Evolutionary conservation across 2,329 filamentous ascomycete genomes (phyloP), one percentile per base, ranked within the genome.

Genomic region (Phaeosphaeriaceae sp.): DNA sequence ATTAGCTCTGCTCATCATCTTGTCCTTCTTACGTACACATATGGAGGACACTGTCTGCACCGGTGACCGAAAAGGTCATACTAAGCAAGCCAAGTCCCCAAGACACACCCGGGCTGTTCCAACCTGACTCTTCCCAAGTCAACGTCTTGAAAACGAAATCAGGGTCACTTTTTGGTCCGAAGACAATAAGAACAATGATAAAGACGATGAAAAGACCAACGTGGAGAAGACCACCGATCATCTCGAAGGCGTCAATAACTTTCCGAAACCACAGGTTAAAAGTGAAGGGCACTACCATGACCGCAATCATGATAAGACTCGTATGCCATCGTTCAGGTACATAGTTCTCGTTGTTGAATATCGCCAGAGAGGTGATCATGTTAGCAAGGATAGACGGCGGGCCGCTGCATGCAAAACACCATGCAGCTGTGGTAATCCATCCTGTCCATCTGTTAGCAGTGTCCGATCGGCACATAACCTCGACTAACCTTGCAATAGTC

Each of bases 161-260:
- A 0, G 79, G 67, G 7, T 70, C 68, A 25, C 72, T 75, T 22
- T 76, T 74, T 1, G 78, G 75, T 1, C 79, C 78, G 62, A 80
- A 72, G 1, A 79, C 76, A 60, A 77, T 76, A 2, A 84, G 70
- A 2, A 80, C 73, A 11, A 83, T 78, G 19, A 85, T 70, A 52
- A 83, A 77, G 3, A 78, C 81, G 54, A 85, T 79, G 60, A 84
- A 81, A 6, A 83, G 81, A 19, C 79, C 64, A 22, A 84, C 70
- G 57, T 85, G 83, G 5, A 84, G 54, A 19, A 82, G 71, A 3
- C 82, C 73, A 22, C 82, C 75, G 11, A 79, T 65, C 3, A 79
- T 78, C 63, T 86, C 83, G 48, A 84, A 70, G 1, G 75, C 62
- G 6, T 82, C 80, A 1, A 85, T 69, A 1, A 80, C 57, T 13